Conservation (phyloP, 23 red algal species). For the Gracilaria gracilis region DNA sequence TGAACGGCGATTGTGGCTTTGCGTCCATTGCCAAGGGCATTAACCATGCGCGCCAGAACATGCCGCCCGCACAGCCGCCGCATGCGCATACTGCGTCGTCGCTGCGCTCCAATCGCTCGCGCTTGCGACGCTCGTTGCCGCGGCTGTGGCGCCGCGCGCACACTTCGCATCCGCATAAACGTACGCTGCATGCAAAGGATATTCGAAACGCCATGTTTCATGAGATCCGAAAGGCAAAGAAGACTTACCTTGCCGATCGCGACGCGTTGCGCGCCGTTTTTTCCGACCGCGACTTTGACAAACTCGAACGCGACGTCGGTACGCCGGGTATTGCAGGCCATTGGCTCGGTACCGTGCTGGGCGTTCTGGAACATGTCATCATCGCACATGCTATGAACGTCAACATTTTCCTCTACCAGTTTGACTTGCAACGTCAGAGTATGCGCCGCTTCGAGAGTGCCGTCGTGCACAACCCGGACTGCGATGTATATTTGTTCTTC, state of each 20-base stretch:
- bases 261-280: conserved; percentile 28
- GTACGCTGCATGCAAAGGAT: conserved; percentile 51
- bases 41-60: conserved; percentile 19
- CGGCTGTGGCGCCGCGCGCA: not conserved
- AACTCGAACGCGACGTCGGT: conserved; percentile 53
- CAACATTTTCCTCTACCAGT: conserved; percentile 61
- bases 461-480: conserved; percentile 40
- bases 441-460: conserved; percentile 66
- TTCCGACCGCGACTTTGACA: conserved; percentile 44
- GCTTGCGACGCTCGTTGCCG: not conserved
- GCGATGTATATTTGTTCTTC: conserved; percentile 63
- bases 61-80: not conserved
- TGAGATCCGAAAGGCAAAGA: conserved; percentile 60
- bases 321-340: conserved; percentile 47
- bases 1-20: conserved; percentile 78
- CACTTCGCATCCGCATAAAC: not conserved
- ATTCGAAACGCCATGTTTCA: conserved; percentile 63
- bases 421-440: conserved; percentile 65
- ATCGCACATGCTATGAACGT: conserved; percentile 69
- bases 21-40: conserved; percentile 63
- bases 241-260: conserved; percentile 46
- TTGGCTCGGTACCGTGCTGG: conserved; percentile 62
- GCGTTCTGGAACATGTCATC: conserved; percentile 66
- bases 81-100: not conserved
- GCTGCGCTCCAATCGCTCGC: not conserved